Evolutionary conservation across 306 rosid genomes (phyloP).

Genomic region (Cicer bijugum): DNA sequence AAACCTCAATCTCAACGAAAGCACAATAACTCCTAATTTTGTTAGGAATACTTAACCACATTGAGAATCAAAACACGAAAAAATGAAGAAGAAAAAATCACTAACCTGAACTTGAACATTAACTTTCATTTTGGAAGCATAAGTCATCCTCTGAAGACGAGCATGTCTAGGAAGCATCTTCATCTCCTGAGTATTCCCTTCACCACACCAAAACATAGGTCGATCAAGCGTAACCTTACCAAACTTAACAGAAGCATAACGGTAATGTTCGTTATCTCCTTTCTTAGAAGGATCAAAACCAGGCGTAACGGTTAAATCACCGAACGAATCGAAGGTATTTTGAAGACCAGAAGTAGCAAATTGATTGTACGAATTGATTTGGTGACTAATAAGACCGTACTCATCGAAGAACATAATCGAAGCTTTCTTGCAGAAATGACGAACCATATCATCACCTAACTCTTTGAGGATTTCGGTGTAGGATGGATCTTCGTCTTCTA

Average conservation of each 20-base stretch:
- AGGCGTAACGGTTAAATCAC: constrained; percentile 71
- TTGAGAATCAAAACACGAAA: neutral
- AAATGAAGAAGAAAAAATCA: neutral
- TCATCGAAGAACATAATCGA: constrained; percentile 61
- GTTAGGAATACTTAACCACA: neutral
- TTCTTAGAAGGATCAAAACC: constrained; percentile 89
- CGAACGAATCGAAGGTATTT: constrained; percentile 64
- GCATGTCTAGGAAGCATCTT: constrained; percentile 91
- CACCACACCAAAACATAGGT: constrained; percentile 83
- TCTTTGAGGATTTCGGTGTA: constrained; percentile 47
- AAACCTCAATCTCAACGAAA: too few relatives aligned
- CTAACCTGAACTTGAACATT: constrained; percentile 63
- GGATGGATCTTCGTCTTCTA: neutral
- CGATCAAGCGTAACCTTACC: constrained; percentile 70
- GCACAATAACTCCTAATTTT: neutral
- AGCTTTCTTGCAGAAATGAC: constrained; percentile 58
- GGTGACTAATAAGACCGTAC: constrained; percentile 87
- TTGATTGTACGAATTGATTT: constrained; percentile 76
- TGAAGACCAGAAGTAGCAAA: constrained; percentile 63
- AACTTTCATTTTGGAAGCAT: constrained; percentile 70
- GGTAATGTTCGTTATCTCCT: constrained; percentile 65
- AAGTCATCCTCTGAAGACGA: constrained; percentile 92
- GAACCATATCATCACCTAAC: constrained; percentile 48
- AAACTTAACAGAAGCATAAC: constrained; percentile 72
- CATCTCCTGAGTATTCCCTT: constrained; percentile 57